phyloP scores from a whole-genome alignment of 129 eudicot species.

The Chrysanthemum seticuspe region DNA sequence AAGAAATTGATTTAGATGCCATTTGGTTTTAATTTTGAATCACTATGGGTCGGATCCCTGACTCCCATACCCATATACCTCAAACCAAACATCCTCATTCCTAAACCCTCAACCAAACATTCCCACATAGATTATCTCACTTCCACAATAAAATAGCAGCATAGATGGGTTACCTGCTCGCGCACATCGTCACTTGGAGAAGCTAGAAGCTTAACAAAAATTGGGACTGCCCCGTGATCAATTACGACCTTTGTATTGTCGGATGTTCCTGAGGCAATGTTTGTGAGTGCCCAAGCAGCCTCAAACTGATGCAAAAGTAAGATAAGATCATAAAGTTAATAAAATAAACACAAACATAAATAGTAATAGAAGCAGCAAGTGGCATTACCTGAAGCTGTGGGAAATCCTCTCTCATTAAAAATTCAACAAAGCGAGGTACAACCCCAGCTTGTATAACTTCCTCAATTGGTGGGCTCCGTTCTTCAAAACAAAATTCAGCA shows the following conservation, averaged over 20 bases:
- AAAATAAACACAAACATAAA: neutral
- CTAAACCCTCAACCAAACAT: neutral
- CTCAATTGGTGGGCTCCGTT: conserved; percentile 77
- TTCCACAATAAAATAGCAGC: neutral
- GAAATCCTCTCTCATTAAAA: conserved; percentile 66
- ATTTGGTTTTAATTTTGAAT: neutral
- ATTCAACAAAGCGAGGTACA: conserved; percentile 81
- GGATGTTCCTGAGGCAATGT: conserved; percentile 87
- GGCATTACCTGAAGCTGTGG: conserved; percentile 73
- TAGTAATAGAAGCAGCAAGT: neutral
- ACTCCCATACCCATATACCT: neutral
- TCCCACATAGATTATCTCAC: neutral
- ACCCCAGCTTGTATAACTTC: conserved; percentile 83
- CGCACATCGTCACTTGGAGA: conserved; percentile 90
- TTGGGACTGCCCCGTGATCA: conserved; percentile 80
- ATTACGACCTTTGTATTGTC: conserved; percentile 80
- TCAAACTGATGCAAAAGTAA: conserved; percentile 51
- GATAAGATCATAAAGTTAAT: neutral
- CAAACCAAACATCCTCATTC: neutral
- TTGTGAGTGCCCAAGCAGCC: conserved; percentile 93
- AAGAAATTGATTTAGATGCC: neutral
- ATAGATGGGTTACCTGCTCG: conserved; percentile 54
- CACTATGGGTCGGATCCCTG: neutral
- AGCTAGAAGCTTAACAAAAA: conserved; percentile 70
- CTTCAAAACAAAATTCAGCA: conserved; percentile 30